Conservation (phyloP, 106 monocot species). For the Dendrobium officinale region DNA sequence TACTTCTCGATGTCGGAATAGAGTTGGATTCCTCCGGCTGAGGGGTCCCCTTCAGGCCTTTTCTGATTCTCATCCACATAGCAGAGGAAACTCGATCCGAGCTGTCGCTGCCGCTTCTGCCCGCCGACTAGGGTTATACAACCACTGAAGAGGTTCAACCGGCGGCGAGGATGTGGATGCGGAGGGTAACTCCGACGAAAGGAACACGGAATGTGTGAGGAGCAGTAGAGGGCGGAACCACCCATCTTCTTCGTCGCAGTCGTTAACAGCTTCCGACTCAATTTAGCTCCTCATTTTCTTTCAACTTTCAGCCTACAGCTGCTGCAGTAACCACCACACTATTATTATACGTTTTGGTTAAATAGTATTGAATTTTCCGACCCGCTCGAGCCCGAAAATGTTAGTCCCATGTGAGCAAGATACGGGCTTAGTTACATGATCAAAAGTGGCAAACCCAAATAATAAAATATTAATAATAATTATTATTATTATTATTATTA, state of each 20-base stretch:
- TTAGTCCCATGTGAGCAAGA: no score
- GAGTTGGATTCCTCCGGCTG: neutral
- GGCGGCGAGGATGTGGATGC: neutral
- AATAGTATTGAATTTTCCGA: no score
- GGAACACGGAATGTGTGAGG: neutral
- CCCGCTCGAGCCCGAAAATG: no score
- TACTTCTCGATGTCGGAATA: conserved; percentile 6
- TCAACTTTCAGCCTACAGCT: no score
- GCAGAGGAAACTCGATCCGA: neutral
- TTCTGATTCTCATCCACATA: neutral
- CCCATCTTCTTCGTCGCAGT: neutral
- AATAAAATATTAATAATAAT: no score
- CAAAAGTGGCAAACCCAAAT: no score
- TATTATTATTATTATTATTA: no score
- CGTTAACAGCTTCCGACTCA: neutral
- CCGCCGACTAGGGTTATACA: neutral
- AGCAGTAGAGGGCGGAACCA: neutral
- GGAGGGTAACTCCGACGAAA: neutral
- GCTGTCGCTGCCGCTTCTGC: neutral
- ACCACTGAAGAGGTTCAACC: neutral
- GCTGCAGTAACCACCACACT: no score
- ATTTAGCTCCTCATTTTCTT: no score
- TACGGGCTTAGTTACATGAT: no score
- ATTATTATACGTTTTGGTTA: no score
- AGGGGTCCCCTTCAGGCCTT: neutral